These are phyloP conservation scores for Cladochytrium tenue DNA, from an alignment of 371 early-diverging fungal genomes.

Conservation along the genomic window DNA sequence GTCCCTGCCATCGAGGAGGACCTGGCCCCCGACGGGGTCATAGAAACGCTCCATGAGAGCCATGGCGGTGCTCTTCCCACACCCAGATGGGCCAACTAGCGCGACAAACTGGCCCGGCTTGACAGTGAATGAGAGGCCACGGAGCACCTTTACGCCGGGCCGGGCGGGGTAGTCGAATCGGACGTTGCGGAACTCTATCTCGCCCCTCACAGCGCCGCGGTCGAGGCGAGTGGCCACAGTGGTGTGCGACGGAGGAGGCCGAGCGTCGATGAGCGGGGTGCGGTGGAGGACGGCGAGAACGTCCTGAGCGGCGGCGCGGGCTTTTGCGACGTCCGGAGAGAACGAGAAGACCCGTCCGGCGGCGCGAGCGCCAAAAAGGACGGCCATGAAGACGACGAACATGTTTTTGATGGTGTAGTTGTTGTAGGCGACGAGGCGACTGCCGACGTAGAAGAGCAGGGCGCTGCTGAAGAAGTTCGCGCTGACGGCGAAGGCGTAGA, in stretches of 20 bases:
- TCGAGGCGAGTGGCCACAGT: conserved; percentile 9
- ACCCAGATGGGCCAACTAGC: conserved; percentile 77
- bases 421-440: conserved; percentile 27
- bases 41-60: conserved; percentile 86
- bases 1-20: conserved; percentile 68
- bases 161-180: conserved; percentile 60
- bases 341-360: conserved; percentile 66
- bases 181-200: conserved; percentile 34
- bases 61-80: conserved; percentile 75
- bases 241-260: no score
- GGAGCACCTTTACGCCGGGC: conserved; percentile 71
- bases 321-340: conserved; percentile 72
- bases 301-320: conserved; percentile 73
- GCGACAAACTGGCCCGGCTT: conserved; percentile 80
- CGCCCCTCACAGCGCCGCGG: conserved; percentile 21
- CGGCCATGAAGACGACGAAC: conserved; percentile 36
- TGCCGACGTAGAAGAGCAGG: conserved; percentile 34
- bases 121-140: conserved; percentile 73
- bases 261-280: conserved; percentile 47
- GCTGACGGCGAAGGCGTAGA: conserved; percentile 32
- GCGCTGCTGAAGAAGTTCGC: conserved; percentile 37
- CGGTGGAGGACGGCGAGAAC: conserved; percentile 76
- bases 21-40: conserved; percentile 59
- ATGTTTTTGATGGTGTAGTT: conserved; percentile 26
- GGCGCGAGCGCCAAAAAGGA: conserved; percentile 34